Percentiles rank a stretch among this genome's conserved stretches.
Conservation (phyloP, 306 rosid species). For the Sicyos baderoa region DNA sequence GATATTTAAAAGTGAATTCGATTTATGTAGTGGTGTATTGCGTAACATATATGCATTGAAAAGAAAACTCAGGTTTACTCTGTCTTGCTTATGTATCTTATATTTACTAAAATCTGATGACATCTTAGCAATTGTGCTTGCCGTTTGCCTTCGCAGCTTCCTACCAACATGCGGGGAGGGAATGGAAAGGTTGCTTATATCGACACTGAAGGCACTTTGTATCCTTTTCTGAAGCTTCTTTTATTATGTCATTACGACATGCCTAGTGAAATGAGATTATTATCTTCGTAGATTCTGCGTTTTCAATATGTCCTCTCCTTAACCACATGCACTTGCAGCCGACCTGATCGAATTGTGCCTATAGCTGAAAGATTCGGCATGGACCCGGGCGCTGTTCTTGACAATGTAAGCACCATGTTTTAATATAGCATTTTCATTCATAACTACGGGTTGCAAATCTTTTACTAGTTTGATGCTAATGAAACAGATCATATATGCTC, state of each 20-base stretch:
- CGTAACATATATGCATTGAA: background rate
- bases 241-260: conserved; percentile 15
- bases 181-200: conserved; percentile 96
- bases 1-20: background rate
- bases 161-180: conserved; percentile 81
- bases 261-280: background rate
- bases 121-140: conserved; percentile 21
- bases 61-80: background rate
- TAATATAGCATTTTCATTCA: background rate
- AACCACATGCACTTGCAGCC: conserved; percentile 41
- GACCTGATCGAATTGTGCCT: conserved; percentile 81
- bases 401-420: conserved; percentile 50
- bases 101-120: background rate
- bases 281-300: conserved; percentile 16
- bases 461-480: conserved; percentile 28
- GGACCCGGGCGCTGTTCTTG: conserved; percentile 94
- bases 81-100: background rate
- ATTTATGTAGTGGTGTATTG: background rate
- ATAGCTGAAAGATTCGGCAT: conserved; percentile 96
- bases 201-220: conserved; percentile 98
- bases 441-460: conserved; percentile 14
- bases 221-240: conserved; percentile 28
- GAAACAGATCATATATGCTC: conserved; percentile 80
- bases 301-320: conserved; percentile 26
- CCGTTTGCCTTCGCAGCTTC: conserved; percentile 49